Percentiles rank a stretch among this genome's conserved stretches.
These are phyloP conservation scores for Psophocarpus tetragonolobus DNA, from an alignment of 306 rosid genomes.

Conservation along the genomic window DNA sequence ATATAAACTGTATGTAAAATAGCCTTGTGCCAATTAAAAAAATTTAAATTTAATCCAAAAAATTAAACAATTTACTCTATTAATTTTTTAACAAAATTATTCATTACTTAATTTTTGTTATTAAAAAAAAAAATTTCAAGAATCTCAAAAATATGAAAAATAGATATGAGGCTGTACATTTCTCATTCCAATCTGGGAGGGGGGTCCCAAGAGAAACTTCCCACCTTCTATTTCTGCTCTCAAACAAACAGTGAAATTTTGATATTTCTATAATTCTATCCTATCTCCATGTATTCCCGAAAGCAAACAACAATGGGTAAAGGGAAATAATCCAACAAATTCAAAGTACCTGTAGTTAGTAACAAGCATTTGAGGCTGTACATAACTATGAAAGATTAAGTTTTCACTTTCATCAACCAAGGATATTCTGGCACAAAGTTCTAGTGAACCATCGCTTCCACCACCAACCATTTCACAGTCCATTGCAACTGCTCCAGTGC, in stretches of 20 bases:
- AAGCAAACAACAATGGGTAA: background rate
- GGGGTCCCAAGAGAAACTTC: background rate
- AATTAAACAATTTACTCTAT: background rate
- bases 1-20: background rate
- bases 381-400: conserved; percentile 65
- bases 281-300: too few relatives aligned
- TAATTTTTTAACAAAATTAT: background rate
- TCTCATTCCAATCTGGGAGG: background rate
- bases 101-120: background rate
- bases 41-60: background rate
- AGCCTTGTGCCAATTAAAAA: background rate
- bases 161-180: too few relatives aligned
- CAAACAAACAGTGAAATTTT: background rate
- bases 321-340: conserved; percentile 27
- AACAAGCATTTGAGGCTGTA: conserved; percentile 61
- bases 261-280: background rate
- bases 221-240: background rate
- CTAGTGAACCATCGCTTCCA: conserved; percentile 84
- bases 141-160: background rate
- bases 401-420: conserved; percentile 79
- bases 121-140: background rate
- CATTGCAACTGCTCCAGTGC: conserved; percentile 58
- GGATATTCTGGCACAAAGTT: conserved; percentile 80
- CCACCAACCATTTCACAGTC: conserved; percentile 96
- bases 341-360: conserved; percentile 63